Evolutionary conservation across 2,329 filamentous ascomycete genomes (phyloP).

Genomic region (Clathrospora elynae): DNA sequence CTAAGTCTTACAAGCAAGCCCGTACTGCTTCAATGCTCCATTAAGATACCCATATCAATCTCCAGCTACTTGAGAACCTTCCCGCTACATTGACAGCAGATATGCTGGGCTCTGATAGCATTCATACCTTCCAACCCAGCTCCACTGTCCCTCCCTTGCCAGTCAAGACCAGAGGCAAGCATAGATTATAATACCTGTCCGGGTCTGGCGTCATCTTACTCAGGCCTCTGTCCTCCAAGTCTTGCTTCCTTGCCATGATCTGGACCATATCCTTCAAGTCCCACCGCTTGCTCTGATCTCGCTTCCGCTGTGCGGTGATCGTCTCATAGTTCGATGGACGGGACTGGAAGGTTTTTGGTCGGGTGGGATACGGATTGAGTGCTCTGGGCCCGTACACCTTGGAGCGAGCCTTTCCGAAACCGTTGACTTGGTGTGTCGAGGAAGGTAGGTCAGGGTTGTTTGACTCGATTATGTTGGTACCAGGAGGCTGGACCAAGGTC

Average conservation of each 20-base stretch:
- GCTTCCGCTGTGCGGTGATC: no score
- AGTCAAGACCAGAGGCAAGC: conserved; percentile 4
- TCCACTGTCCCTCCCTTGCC: conserved; percentile 7
- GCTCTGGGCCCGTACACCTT: not conserved
- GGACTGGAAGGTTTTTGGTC: not conserved
- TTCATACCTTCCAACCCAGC: conserved; percentile 1
- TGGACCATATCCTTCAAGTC: no score
- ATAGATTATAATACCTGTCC: no score
- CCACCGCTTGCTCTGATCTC: no score
- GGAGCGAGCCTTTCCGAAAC: not conserved
- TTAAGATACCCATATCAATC: not conserved
- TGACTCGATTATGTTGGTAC: not conserved
- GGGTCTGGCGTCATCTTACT: no score
- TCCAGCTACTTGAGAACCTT: not conserved
- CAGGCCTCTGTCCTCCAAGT: no score
- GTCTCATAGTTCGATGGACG: no score
- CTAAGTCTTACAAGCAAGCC: no score
- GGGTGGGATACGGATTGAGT: not conserved
- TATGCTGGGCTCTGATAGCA: no score
- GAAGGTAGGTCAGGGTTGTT: not conserved
- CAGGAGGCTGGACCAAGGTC: not conserved
- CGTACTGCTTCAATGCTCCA: no score
- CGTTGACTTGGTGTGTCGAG: not conserved
- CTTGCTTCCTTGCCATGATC: no score
- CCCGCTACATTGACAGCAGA: no score